Base-by-base conservation (phyloP, 108 stramenopile species). In the Fistulifera pelliculosa region DNA sequence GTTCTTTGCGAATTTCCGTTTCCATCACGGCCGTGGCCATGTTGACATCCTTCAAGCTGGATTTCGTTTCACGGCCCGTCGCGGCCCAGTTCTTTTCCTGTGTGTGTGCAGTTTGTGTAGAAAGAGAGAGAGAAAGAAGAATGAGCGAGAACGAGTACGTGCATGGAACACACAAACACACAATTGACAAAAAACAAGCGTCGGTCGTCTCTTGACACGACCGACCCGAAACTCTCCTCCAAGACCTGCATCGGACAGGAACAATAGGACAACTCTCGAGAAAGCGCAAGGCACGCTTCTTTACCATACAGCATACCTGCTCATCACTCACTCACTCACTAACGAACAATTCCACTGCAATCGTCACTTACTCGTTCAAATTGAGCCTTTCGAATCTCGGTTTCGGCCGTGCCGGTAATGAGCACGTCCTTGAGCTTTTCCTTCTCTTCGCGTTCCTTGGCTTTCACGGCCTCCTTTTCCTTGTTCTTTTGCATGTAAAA, bases 21-120 rank as follows among this genome's bases (percentile, higher is more conserved):
- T 66, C 65, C 4, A 45, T 45, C 17, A 31, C 53, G 40, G 60
- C 50, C 12, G 51, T 58, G n/a, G 61, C 40, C 48, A 68, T 68
- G 48, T 55, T 61, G 54, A 61, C 68, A 53, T 58, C 54, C 51
- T 52, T 69, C 38, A 51, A 24, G 15, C 27, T 47, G 23, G 41
- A 40, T 26, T 58, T 62, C 38, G 60, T 60, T 40, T 55, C 58
- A 27, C 49, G 49, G 38, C 51, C 66, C 17, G 58, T 50, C 43
- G 50, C 24, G 41, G 54, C 40, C 8, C 48, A 53, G 16, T 14
- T 54, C 52, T 61, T 42, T 56, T 68, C 60, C 28, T 60, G 60
- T 14, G 19, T n/a, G 18, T 55, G 55, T 39, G 8, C 3, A 35
- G 31, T 6, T 35, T 6, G 8, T 35, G 31, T 3, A 35, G 31